Evolutionary conservation across 225 moss, liverwort and hornwort species (phyloP).

Genomic region (Anthoceros angustus): DNA sequence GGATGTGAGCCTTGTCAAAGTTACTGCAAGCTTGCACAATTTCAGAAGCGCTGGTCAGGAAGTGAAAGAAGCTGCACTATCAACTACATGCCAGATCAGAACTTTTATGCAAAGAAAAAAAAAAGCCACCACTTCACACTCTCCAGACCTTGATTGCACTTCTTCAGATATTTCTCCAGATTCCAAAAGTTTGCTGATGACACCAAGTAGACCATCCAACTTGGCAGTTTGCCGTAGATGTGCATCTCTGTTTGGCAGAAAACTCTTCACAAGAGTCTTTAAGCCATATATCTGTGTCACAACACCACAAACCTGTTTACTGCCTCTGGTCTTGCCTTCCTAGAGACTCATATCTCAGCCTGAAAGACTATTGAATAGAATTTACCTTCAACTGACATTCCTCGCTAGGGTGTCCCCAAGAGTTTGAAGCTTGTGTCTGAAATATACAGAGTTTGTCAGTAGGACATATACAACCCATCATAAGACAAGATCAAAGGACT

Average conservation of each 20-base stretch:
- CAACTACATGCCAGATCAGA: not conserved
- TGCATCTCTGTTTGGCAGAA: conserved; percentile 70
- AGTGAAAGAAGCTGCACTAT: conserved; percentile 7
- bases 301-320: not conserved
- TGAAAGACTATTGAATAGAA: not conserved
- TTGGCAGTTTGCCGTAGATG: conserved; percentile 49
- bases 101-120: not conserved
- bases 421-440: not conserved
- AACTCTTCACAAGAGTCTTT: conserved; percentile 85
- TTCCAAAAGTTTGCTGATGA: conserved; percentile 66
- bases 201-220: conserved; percentile 59
- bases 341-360: not conserved
- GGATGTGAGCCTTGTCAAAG: conserved; percentile 74
- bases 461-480: not conserved
- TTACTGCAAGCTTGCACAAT: conserved; percentile 35
- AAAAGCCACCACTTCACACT: not conserved
- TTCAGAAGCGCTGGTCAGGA: conserved; percentile 2
- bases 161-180: conserved; percentile 83
- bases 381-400: conserved; percentile 76
- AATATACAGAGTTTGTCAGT: not conserved
- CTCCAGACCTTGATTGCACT: conserved; percentile 64
- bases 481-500: not conserved
- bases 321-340: not conserved
- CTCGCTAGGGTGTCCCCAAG: conserved; percentile 53
- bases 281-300: conserved; percentile 61